phyloP scores from a whole-genome alignment of 805 yeast genomes.

The Starmerella sp. region DNA sequence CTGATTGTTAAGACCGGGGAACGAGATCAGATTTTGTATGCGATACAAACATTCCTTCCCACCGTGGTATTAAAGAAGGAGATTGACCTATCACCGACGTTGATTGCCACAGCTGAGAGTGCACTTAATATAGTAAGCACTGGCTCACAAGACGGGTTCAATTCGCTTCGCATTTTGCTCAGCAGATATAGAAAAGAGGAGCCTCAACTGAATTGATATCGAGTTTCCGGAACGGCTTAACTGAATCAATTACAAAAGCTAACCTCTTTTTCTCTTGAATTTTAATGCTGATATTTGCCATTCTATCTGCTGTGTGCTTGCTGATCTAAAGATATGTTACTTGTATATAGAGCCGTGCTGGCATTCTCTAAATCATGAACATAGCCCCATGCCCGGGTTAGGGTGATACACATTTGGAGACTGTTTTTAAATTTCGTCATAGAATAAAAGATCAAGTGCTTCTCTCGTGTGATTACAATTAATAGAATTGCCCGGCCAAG shows the following conservation, averaged over 20 bases:
- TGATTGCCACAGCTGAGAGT: conserved; percentile 8
- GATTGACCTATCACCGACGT: conserved; percentile 11
- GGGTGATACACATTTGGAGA: background rate
- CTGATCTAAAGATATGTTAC: too few relatives aligned
- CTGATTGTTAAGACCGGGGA: conserved; percentile 27
- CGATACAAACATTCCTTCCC: conserved; percentile 23
- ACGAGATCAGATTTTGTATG: conserved; percentile 18
- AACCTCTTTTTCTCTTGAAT: too few relatives aligned
- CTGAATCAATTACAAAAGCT: too few relatives aligned
- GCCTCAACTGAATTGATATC: background rate
- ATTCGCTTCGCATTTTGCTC: conserved; percentile 15
- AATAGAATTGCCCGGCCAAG: background rate
- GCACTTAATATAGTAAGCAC: conserved; percentile 23
- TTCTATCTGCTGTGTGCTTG: too few relatives aligned
- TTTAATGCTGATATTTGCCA: too few relatives aligned
- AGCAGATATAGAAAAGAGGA: background rate
- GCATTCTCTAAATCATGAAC: too few relatives aligned
- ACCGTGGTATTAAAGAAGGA: conserved; percentile 4
- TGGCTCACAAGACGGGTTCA: conserved; percentile 7
- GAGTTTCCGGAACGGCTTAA: too few relatives aligned
- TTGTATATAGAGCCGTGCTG: too few relatives aligned
- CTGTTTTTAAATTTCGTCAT: background rate
- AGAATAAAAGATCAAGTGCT: background rate
- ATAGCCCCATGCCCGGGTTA: background rate
- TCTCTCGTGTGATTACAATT: background rate